Evolutionary conservation across 192 early-diverging fungal genomes (phyloP).

Genomic region (Coemansia sp.): DNA sequence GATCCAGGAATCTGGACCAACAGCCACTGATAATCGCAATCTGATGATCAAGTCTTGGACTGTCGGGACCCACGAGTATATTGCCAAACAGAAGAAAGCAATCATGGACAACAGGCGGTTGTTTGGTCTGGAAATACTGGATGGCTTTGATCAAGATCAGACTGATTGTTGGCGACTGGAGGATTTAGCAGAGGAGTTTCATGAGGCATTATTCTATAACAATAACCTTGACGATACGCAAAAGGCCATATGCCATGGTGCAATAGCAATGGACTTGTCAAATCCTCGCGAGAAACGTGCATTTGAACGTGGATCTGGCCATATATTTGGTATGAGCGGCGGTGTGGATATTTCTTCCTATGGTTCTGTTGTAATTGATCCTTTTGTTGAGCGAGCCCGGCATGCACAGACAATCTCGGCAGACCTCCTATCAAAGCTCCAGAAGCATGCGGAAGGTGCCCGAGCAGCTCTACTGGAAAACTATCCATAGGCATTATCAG

Average conservation of each 20-base stretch:
- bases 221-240: not conserved
- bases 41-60: not conserved
- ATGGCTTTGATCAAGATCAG: not conserved
- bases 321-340: not conserved
- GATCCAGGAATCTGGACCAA: not conserved
- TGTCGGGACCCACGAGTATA: not conserved
- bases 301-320: not conserved
- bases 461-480: not conserved
- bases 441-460: not conserved
- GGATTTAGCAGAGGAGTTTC: not conserved
- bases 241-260: not conserved
- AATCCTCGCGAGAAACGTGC: not conserved
- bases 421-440: not conserved
- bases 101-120: not conserved
- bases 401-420: not conserved
- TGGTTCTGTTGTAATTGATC: not conserved
- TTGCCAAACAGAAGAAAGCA: not conserved
- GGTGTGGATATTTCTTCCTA: not conserved
- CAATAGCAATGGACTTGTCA: not conserved
- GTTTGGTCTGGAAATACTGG: not conserved
- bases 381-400: not conserved
- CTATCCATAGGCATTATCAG: too few species aligned
- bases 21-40: not conserved
- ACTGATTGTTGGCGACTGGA: not conserved
- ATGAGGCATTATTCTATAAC: not conserved